Conservation (phyloP, 345 rosid species). For the Pelargonium nanum region DNA sequence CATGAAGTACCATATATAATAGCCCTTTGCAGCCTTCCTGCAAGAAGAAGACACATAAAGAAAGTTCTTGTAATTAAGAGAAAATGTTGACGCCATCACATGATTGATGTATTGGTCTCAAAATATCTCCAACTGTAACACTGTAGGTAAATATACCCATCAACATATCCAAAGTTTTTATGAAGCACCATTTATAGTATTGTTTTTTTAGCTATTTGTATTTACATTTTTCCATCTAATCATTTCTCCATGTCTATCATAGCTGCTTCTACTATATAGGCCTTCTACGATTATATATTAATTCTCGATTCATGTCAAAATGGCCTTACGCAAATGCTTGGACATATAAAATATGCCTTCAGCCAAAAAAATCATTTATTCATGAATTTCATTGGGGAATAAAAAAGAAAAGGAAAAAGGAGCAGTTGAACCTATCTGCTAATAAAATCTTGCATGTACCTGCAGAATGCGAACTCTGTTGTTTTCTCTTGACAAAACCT, state of each 20-base stretch:
- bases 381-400: background rate
- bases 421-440: background rate
- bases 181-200: background rate
- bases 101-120: background rate
- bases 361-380: background rate
- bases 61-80: background rate
- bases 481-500: conserved; percentile 79
- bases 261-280: background rate
- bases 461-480: conserved; percentile 85
- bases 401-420: background rate
- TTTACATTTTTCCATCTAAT: background rate
- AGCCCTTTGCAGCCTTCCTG: conserved; percentile 98
- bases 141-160: background rate
- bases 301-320: background rate
- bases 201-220: background rate
- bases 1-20: conserved; percentile 94
- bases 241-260: background rate
- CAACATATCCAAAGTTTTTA: background rate
- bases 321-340: background rate
- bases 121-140: background rate
- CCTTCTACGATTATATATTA: background rate
- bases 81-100: background rate
- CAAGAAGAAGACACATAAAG: background rate
- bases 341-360: background rate
- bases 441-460: conserved; percentile 26